These are phyloP conservation scores for Vigna nakashimae DNA, from an alignment of 306 rosid species.

Conservation along the genomic window DNA sequence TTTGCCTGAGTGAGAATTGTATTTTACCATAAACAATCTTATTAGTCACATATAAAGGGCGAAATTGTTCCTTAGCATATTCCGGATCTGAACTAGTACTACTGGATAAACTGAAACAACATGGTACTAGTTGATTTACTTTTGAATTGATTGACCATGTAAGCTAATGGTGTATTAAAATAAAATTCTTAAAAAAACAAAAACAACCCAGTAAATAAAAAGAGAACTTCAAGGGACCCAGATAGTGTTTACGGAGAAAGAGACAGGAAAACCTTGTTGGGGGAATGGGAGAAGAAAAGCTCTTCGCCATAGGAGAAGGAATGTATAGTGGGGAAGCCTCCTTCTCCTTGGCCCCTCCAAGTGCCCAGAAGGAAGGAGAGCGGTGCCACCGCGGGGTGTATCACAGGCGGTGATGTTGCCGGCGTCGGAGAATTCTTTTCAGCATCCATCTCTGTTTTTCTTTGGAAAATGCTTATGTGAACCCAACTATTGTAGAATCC, in stretches of 20 bases:
- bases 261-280: slow-evolving; percentile 63
- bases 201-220: slow-evolving; percentile 31
- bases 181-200: not conserved
- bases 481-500: not conserved
- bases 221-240: slow-evolving; percentile 12
- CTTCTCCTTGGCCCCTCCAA: slow-evolving; percentile 90
- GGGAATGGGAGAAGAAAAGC: slow-evolving; percentile 73
- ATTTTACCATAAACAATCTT: not conserved
- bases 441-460: slow-evolving; percentile 37
- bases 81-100: not conserved
- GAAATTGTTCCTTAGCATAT: not conserved
- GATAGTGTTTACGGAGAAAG: slow-evolving; percentile 1
- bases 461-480: not conserved
- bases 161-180: not conserved
- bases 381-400: slow-evolving; percentile 73
- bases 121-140: not conserved
- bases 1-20: not conserved
- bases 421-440: slow-evolving; percentile 43
- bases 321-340: slow-evolving; percentile 82
- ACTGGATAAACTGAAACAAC: not conserved
- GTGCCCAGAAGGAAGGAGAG: slow-evolving; percentile 73
- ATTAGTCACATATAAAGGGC: not conserved
- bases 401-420: slow-evolving; percentile 32
- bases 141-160: not conserved
- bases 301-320: slow-evolving; percentile 83